Base-by-base conservation (phyloP, 148 eudicot species). In the Amaranthus cruentus region DNA sequence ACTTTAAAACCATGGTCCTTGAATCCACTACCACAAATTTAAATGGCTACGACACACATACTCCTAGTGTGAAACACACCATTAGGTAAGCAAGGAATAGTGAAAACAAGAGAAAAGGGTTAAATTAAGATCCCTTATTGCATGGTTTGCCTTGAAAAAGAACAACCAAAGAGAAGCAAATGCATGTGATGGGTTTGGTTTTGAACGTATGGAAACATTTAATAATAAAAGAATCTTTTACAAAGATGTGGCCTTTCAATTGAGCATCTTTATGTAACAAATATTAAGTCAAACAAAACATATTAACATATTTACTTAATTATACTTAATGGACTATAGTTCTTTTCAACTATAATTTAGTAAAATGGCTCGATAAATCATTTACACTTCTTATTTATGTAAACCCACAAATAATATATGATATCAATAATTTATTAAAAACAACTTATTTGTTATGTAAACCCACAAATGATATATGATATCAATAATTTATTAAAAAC, bases 161-260 rank as follows among this genome's bases (percentile, higher is more conserved):
- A 78, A 49, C 72, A 78, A 51, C 76, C 72, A 72, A 57, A 47
- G 76, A 57, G 47, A 72, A 66, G 76, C 71, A 78, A 66, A 66
- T 78, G 76, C 80, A 78, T 72, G 80, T 78, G 80, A 76, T 18
- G 55, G 5, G 70, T 53, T 78, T 56, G 68, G 72, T 50, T 65
- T 66, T 72, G 48, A 72, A 78, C 72, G 28, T 72, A 72, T 78
- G 76, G 72, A 78, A 78, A 72, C 76, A 66, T 77, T 66, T 59
- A 47, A 8, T 54, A 28, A 53, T 15, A 43, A 43, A 58, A 43
- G 76, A 78, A 78, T 78, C 76, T 72, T 65, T 73, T 72, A 71
- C 9, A 15, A 4, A 60, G 67, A 28, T 28, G 38, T 28, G 38
- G 67, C 67, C 52, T 77, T 48, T 59, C 48, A 28, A 59, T 54